A percentile compares a stretch with the other conserved stretches of the same genome.
phyloP scores from a whole-genome alignment of 441 rosid species.

The Eruca vesicaria region DNA sequence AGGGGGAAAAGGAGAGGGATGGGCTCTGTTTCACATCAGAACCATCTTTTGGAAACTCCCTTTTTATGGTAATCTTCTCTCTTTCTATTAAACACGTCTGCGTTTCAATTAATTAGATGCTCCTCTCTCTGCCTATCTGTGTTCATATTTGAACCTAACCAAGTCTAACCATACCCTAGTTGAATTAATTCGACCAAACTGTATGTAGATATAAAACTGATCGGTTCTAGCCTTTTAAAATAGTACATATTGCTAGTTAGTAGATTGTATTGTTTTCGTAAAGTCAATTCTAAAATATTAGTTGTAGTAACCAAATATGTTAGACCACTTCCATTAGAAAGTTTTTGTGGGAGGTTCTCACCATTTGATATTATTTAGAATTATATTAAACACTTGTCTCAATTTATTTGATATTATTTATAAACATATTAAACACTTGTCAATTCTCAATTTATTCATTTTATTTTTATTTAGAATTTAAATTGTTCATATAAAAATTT shows the following conservation, averaged over 20 bases:
- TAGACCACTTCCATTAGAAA: neutral
- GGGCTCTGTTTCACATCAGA: constrained; percentile 38
- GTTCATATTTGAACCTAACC: neutral
- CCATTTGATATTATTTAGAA: neutral
- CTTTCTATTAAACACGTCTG: constrained; percentile 16
- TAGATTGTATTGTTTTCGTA: neutral
- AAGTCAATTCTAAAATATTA: neutral
- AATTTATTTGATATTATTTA: neutral
- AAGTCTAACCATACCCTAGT: neutral
- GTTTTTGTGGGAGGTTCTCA: neutral
- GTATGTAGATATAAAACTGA: neutral
- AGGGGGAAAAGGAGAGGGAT: constrained; percentile 32
- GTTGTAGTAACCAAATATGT: neutral
- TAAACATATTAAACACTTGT: neutral
- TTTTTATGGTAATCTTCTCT: constrained; percentile 33
- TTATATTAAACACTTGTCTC: neutral
- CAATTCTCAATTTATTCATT: neutral
- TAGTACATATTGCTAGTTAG: neutral
- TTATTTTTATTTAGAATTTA: neutral
- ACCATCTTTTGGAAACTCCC: constrained; percentile 43
- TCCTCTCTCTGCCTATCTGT: neutral
- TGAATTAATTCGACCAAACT: neutral
- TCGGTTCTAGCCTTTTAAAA: neutral
- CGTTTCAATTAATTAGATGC: constrained; percentile 17
- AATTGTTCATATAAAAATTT: neutral